Conservation (phyloP, 176 grass and related monocot species). For the Paspalum vaginatum region DNA sequence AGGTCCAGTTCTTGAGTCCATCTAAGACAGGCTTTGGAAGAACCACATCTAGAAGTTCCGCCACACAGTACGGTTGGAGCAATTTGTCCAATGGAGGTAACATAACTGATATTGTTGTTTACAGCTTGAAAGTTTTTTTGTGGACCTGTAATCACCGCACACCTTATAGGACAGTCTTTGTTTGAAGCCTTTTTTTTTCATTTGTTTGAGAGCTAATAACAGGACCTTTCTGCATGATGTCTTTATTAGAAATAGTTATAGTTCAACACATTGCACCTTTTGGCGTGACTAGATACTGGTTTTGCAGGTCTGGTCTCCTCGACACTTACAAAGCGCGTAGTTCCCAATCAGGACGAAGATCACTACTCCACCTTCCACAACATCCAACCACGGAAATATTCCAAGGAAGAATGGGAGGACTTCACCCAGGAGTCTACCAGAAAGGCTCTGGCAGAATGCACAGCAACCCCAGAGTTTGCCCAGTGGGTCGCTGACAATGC, state of each 20-base stretch:
- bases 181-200: conserved; percentile 11
- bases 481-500: conserved; percentile 82
- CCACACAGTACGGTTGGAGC: conserved; percentile 54
- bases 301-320: conserved; percentile 51
- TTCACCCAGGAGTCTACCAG: conserved; percentile 77
- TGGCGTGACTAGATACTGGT: conserved; percentile 9
- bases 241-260: neutral
- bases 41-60: conserved; percentile 48
- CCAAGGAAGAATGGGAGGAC: conserved; percentile 78
- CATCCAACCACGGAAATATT: conserved; percentile 60
- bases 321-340: conserved; percentile 36
- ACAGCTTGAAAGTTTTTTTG: neutral
- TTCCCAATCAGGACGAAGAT: conserved; percentile 47
- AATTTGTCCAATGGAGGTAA: conserved; percentile 62
- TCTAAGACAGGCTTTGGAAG: conserved; percentile 41
- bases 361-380: conserved; percentile 88
- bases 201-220: neutral
- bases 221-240: neutral
- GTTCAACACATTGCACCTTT: neutral
- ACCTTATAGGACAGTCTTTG: neutral
- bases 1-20: conserved; percentile 73
- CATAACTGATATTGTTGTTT: conserved; percentile 3
- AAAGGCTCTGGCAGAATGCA: conserved; percentile 54
- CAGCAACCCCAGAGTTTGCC: conserved; percentile 72
- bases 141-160: neutral